These are phyloP conservation scores for Naegleria fowleri DNA, from an alignment of 208 protist species.

Conservation along the genomic window DNA sequence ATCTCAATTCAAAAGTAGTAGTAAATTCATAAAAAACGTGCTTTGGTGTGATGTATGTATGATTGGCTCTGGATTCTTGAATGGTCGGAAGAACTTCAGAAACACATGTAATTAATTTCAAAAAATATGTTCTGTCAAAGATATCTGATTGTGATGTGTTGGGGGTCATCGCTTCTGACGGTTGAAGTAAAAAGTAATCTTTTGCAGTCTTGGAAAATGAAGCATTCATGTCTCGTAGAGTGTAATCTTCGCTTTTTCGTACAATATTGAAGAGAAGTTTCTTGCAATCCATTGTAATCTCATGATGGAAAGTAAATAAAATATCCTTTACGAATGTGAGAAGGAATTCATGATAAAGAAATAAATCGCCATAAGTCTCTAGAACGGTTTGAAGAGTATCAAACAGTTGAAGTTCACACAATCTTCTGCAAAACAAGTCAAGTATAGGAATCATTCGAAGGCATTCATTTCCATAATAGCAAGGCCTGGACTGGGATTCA, in stretches of 20 bases:
- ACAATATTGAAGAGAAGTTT: neutral
- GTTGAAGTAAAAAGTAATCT: neutral
- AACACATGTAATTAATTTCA: neutral
- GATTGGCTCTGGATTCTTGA: neutral
- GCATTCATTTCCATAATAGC: constrained; percentile 7
- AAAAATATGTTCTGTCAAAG: neutral
- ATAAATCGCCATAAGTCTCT: neutral
- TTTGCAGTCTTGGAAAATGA: neutral
- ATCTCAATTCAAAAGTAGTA: neutral
- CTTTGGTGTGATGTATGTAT: neutral
- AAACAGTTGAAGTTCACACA: neutral
- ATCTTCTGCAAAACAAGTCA: neutral
- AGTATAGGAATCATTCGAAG: constrained; percentile 19
- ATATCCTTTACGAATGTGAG: neutral
- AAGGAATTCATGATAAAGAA: neutral
- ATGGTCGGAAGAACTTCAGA: neutral
- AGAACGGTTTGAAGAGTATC: neutral
- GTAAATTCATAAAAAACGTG: constrained; percentile 18
- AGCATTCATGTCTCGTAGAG: neutral
- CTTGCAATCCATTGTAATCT: neutral
- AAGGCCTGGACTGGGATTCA: neutral
- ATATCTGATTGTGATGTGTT: neutral
- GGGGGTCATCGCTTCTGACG: neutral
- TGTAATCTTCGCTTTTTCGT: neutral
- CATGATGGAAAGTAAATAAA: neutral